A percentile compares a stretch with the other conserved stretches of the same genome.
Conservation (phyloP, 108 stramenopile species). For the Cyclotella atomus region DNA sequence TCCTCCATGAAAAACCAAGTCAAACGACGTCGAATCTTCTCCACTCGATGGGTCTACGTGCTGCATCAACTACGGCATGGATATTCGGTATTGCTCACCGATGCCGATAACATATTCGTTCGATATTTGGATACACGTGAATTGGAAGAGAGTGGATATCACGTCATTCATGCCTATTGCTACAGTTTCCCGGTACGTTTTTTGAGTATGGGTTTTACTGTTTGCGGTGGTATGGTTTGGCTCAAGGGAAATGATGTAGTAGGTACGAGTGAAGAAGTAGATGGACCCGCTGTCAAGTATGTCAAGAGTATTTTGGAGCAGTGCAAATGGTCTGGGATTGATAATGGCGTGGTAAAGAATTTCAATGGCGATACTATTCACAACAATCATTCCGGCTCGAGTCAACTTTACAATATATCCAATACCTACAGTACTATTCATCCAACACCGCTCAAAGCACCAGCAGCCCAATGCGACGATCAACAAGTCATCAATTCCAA, state of each 20-base stretch:
- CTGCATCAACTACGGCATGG: conserved; percentile 14
- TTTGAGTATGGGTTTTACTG: conserved; percentile 27
- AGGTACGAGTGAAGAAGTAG: background rate
- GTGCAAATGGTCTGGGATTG: conserved; percentile 8
- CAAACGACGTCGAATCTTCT: conserved; percentile 5
- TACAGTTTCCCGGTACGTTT: conserved; percentile 23
- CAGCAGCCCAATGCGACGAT: conserved; percentile 24
- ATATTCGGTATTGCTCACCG: conserved; percentile 12
- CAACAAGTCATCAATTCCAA: conserved; percentile 35
- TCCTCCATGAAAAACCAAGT: background rate
- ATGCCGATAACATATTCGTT: conserved; percentile 36
- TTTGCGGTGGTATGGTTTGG: conserved; percentile 35
- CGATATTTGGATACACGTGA: conserved; percentile 8
- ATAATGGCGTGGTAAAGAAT: background rate
- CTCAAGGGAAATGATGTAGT: background rate
- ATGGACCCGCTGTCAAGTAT: conserved; percentile 15
- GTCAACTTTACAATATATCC: background rate
- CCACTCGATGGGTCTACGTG: conserved; percentile 18
- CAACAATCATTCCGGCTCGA: background rate
- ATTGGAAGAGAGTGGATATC: conserved; percentile 11
- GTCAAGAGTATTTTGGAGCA: conserved; percentile 26
- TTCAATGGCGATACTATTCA: background rate
- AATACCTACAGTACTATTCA: background rate
- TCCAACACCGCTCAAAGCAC: background rate
- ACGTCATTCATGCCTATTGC: conserved; percentile 26